Percentiles rank a stretch among this genome's conserved stretches.
Evolutionary conservation across 768 basidiomycete species (phyloP).

Genomic region (Paxillus rubicundulus): DNA sequence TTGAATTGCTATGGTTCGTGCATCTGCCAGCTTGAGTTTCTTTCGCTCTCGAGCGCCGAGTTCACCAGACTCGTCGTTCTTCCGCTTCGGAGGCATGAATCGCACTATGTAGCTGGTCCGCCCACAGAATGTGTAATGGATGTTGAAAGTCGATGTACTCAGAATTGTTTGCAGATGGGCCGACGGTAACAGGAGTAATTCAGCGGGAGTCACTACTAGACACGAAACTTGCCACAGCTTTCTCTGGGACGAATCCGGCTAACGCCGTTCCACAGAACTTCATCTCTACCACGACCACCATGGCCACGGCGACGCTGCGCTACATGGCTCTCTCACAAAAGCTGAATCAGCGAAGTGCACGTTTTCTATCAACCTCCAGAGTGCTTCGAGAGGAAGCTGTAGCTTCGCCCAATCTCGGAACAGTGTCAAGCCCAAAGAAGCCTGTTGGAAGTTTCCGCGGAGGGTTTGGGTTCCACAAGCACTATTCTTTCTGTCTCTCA

Average conservation of each 20-base stretch:
- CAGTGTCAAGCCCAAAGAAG: slow-evolving; percentile 58
- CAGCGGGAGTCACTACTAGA: no score
- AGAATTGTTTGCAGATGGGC: neutral
- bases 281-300: slow-evolving; percentile 16
- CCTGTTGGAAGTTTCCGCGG: slow-evolving; percentile 74
- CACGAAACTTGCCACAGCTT: no score
- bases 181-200: slow-evolving; percentile 9
- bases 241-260: no score
- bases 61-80: slow-evolving; percentile 30
- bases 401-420: slow-evolving; percentile 49
- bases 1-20: slow-evolving; percentile 70
- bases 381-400: slow-evolving; percentile 42
- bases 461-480: slow-evolving; percentile 41
- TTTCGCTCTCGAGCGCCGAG: slow-evolving; percentile 54
- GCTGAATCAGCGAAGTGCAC: slow-evolving; percentile 20
- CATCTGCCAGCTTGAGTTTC: slow-evolving; percentile 60
- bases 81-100: slow-evolving; percentile 43
- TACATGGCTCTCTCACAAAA: slow-evolving; percentile 20
- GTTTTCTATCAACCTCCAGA: slow-evolving; percentile 45
- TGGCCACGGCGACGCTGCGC: slow-evolving; percentile 38
- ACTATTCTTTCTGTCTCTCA: neutral
- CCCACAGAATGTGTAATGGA: neutral
- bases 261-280: slow-evolving; percentile 18
- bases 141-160: neutral
- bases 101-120: slow-evolving; percentile 23